These are phyloP conservation scores for Phaeosphaeria sp. DNA, from an alignment of 2,329 filamentous ascomycete species.

Conservation along the genomic window DNA sequence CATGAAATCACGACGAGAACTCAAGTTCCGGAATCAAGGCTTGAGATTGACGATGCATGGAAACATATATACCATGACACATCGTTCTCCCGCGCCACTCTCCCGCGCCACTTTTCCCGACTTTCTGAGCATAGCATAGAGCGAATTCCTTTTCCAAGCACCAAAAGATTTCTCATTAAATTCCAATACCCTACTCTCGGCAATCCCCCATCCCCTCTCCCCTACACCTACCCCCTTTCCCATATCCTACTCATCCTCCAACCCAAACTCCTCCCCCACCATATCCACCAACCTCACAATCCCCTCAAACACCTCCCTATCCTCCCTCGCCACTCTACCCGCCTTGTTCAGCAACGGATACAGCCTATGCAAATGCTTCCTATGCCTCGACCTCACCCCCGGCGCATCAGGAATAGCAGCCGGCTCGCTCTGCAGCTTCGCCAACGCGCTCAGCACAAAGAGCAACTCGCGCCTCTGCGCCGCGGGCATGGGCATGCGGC, in stretches of 20 bases:
- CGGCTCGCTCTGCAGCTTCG: conserved; percentile 72
- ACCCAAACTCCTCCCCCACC: conserved; percentile 48
- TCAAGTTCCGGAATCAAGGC: too few species aligned
- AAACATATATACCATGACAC: too few species aligned
- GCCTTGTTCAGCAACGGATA: conserved; percentile 79
- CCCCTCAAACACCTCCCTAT: conserved; percentile 63
- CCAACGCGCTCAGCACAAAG: conserved; percentile 72
- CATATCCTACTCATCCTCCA: conserved; percentile 26
- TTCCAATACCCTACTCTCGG: background rate
- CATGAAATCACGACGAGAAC: too few species aligned
- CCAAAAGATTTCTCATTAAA: too few species aligned
- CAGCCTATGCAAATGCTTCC: conserved; percentile 79
- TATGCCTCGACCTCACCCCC: conserved; percentile 43
- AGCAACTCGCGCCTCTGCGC: conserved; percentile 80
- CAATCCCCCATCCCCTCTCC: too few species aligned
- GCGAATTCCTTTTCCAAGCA: too few species aligned
- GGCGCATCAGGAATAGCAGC: conserved; percentile 67
- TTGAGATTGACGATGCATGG: too few species aligned
- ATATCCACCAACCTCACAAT: conserved; percentile 49
- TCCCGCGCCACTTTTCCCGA: too few species aligned
- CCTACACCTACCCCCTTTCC: too few species aligned
- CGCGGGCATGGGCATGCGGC: conserved; percentile 85
- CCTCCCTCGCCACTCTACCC: conserved; percentile 66
- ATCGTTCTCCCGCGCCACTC: too few species aligned
- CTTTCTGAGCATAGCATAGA: too few species aligned